phyloP scores from a whole-genome alignment of 163 green algal genomes.

The Scenedesmus sp. region DNA sequence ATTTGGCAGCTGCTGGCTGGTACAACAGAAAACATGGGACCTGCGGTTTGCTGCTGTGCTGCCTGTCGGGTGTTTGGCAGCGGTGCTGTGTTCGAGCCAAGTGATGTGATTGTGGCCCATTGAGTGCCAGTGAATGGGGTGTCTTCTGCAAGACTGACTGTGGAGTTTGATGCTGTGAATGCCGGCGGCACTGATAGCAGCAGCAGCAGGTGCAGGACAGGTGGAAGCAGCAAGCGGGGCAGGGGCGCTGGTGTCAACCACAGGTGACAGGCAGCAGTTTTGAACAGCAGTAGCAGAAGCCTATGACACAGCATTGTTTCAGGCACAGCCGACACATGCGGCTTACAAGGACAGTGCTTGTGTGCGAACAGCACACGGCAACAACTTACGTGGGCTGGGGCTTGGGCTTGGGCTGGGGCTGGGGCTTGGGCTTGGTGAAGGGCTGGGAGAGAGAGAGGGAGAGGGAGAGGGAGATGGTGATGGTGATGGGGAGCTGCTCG shows the following conservation, averaged over 20 bases:
- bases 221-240: background rate
- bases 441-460: background rate
- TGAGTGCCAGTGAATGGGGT: background rate
- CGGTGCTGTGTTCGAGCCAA: background rate
- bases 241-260: background rate
- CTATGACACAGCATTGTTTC: too few relatives aligned
- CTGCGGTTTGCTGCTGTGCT: background rate
- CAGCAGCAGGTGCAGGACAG: background rate
- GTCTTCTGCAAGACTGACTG: background rate
- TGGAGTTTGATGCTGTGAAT: background rate
- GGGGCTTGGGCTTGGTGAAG: background rate
- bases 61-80: background rate
- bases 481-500: background rate
- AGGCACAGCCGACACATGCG: too few relatives aligned
- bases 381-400: too few relatives aligned
- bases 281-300: background rate
- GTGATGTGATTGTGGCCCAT: background rate
- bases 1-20: background rate
- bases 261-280: too few relatives aligned
- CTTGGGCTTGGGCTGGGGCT: background rate
- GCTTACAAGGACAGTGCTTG: too few relatives aligned
- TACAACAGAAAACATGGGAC: background rate
- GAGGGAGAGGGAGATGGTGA: background rate
- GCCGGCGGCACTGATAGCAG: background rate
- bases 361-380: too few relatives aligned